These are phyloP conservation scores for Xylariomycetidae sp. DNA, from an alignment of 2,329 filamentous ascomycete genomes.

Conservation along the genomic window DNA sequence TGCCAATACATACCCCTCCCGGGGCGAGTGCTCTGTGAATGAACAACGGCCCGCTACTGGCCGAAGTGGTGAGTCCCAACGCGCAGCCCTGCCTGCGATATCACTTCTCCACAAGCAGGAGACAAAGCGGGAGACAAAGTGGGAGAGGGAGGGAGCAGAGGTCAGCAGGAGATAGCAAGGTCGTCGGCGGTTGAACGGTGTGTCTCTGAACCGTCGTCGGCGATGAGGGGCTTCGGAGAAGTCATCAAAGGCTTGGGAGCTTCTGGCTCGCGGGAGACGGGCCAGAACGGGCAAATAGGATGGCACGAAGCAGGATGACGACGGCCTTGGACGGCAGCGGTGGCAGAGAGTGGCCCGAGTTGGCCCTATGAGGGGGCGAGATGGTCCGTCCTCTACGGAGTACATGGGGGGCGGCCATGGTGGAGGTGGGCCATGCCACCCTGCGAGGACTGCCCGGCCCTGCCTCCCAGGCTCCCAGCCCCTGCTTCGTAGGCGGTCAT, in stretches of 20 bases:
- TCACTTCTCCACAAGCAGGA: conserved; percentile 4
- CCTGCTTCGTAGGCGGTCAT: conserved; percentile 15
- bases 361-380: conserved; percentile 26
- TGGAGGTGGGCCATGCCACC: conserved; percentile 18
- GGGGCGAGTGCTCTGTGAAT: conserved; percentile 10
- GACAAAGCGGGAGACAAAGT: conserved; percentile 1
- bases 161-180: conserved; percentile 15
- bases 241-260: conserved; percentile 16
- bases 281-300: conserved; percentile 27
- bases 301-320: conserved; percentile 19
- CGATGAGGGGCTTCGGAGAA: conserved; percentile 21
- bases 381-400: conserved; percentile 22
- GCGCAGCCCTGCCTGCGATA: conserved; percentile 15
- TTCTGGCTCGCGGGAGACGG: conserved; percentile 22
- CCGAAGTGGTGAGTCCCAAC: conserved; percentile 16
- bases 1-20: conserved; percentile 18
- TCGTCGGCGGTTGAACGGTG: conserved; percentile 12
- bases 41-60: conserved; percentile 14
- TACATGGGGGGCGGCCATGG: conserved; percentile 23
- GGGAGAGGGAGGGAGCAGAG: conserved; percentile 3
- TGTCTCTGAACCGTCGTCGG: conserved; percentile 19
- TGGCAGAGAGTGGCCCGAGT: conserved; percentile 24
- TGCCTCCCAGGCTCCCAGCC: conserved; percentile 3
- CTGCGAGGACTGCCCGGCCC: conserved; percentile 11
- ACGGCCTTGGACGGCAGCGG: conserved; percentile 20